These are phyloP conservation scores for Termitomyces sp. DNA, from an alignment of 768 basidiomycete species.

Conservation along the genomic window DNA sequence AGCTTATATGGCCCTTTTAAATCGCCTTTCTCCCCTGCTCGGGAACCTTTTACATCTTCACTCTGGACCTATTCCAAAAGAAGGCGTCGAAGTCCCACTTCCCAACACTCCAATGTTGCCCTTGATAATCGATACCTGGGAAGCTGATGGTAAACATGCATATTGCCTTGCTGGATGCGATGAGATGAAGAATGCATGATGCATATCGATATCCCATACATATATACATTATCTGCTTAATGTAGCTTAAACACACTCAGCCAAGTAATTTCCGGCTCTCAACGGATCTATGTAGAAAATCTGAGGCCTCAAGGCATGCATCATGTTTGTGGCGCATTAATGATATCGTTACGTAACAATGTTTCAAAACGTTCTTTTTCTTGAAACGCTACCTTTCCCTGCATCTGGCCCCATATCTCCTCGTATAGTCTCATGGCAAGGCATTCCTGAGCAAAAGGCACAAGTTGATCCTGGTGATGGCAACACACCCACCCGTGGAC, in stretches of 20 bases:
- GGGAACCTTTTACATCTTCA: slow-evolving; percentile 45
- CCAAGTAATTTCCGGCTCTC: too few relatives aligned
- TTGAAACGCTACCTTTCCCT: too few relatives aligned
- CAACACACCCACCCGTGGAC: background rate
- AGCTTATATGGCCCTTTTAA: slow-evolving; percentile 33
- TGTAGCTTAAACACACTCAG: too few relatives aligned
- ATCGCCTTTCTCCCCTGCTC: slow-evolving; percentile 41
- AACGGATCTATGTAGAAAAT: too few relatives aligned
- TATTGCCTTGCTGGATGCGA: slow-evolving; percentile 22
- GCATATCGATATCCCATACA: too few relatives aligned
- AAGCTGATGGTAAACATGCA: slow-evolving; percentile 19
- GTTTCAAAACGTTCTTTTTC: too few relatives aligned
- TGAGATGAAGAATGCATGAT: background rate
- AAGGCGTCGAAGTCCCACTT: background rate
- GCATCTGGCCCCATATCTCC: too few relatives aligned
- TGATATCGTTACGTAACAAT: too few relatives aligned
- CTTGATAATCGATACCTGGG: slow-evolving; percentile 26
- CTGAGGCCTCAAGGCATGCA: too few relatives aligned
- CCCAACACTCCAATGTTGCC: slow-evolving; percentile 10
- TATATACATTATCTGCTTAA: background rate
- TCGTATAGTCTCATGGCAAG: too few relatives aligned
- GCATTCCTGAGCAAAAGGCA: background rate
- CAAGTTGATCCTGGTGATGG: background rate
- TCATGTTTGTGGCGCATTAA: too few relatives aligned
- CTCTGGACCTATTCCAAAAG: slow-evolving; percentile 13